Evolutionary conservation across 306 rosid species (phyloP), one percentile per base, ranked within the genome.

Genomic region (Citrullus colocynthis): DNA sequence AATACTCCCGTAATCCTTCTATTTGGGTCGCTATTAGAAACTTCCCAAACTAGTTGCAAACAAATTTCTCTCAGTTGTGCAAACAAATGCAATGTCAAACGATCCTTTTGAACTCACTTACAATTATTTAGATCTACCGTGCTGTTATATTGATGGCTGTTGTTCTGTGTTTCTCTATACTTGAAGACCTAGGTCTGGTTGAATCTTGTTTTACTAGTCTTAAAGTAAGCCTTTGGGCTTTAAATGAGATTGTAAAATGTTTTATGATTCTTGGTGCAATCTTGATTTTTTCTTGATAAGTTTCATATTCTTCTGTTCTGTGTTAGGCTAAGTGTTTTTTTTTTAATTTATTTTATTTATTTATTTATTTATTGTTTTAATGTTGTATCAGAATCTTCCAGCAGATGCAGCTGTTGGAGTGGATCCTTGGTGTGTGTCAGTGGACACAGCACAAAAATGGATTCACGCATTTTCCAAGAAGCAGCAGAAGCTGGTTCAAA

Each of bases 361-460:
- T 24, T 24, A 0, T 24, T 24, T 32, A 2, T 32, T 32, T 32
- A 2, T 30, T 73, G 16, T 75, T 60, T 14, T 21, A 74, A 79
- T 84, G 80, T 84, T 70, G 34, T 73, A 15, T 64, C 69, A 96
- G 99, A 92, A 92, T 85, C 85, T 96, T 75, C 89, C 89, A 6
- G 84, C 82, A 63, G 89, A 78, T 71, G 91, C 93, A 11, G 85
- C 89, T 62, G 66, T 92, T 81, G 99, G 99, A 80, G 90, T 96
- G 72, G 99, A 96, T 82, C 92, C 97, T 21, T 96, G 99, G 99
- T 91, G 98, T 85, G 83, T 88, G 78, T 92, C 99, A 44, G 83
- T 96, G 48, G 93, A 89, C 81, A 87, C 96, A 2, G 93, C 98
- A 52, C 90, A 89, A 83, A 91, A 83, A 79, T 96, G 98, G 98